Percentiles rank a stretch among this genome's conserved stretches.
phyloP scores from a whole-genome alignment of 2,329 filamentous ascomycete species.

The Metarhizium anisopliae region DNA sequence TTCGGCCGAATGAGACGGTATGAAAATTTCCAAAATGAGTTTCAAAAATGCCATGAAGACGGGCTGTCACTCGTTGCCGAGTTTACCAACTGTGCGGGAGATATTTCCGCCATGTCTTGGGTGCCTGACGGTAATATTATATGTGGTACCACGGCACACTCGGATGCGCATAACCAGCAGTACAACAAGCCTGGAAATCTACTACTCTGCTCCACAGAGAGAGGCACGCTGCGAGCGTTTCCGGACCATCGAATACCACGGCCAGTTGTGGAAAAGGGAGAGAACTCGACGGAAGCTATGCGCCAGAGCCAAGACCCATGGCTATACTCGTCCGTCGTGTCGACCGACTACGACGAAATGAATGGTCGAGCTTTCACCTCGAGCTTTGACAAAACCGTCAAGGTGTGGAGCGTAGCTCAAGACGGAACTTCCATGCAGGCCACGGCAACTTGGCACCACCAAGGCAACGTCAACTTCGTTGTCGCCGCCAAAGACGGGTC shows the following conservation, averaged over 20 bases:
- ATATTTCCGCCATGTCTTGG: conserved; percentile 51
- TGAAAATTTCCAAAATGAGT: conserved; percentile 35
- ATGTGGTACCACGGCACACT: conserved; percentile 55
- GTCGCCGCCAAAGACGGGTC: conserved; percentile 38
- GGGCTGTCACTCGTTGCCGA: conserved; percentile 39
- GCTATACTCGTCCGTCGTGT: conserved; percentile 56
- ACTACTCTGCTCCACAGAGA: conserved; percentile 39
- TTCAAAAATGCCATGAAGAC: conserved; percentile 41
- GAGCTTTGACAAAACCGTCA: conserved; percentile 54
- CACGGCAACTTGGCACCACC: conserved; percentile 43
- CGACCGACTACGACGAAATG: conserved; percentile 43
- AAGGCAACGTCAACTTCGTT: conserved; percentile 55
- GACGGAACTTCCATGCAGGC: conserved; percentile 31
- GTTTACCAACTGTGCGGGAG: conserved; percentile 54
- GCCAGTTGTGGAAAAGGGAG: conserved; percentile 41
- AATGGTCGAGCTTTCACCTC: conserved; percentile 45
- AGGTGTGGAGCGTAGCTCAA: conserved; percentile 41
- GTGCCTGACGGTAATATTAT: conserved; percentile 43
- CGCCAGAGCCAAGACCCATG: conserved; percentile 50
- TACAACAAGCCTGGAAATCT: conserved; percentile 59
- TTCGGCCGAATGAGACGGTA: conserved; percentile 32
- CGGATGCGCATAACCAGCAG: conserved; percentile 53
- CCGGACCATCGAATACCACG: conserved; percentile 49
- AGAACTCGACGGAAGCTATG: conserved; percentile 49
- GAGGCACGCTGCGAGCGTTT: conserved; percentile 38